Evolutionary conservation across 108 stramenopile species (phyloP).

Genomic region (Epithemia pelagica): DNA sequence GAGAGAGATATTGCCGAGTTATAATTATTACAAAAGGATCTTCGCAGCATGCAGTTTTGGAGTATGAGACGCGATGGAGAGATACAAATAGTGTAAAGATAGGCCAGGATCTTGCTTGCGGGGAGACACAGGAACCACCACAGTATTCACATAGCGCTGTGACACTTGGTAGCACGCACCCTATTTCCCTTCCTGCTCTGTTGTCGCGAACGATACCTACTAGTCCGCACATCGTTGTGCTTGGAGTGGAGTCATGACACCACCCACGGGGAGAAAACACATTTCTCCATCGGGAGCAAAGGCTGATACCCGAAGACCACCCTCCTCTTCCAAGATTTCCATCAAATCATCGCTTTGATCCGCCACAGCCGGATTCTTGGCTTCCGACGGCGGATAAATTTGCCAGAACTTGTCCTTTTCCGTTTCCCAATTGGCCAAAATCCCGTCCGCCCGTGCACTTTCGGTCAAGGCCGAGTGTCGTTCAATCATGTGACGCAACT

Average conservation of each 20-base stretch:
- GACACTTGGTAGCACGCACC: too few species aligned
- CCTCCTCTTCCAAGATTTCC: slow-evolving; percentile 9
- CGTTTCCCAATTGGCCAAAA: slow-evolving; percentile 84
- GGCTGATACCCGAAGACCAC: slow-evolving; percentile 67
- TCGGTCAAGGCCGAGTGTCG: slow-evolving; percentile 87
- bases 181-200: too few species aligned
- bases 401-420: slow-evolving; percentile 83
- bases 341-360: slow-evolving; percentile 23
- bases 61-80: too few species aligned
- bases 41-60: too few species aligned
- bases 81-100: too few species aligned
- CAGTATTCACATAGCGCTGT: too few species aligned
- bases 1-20: too few species aligned
- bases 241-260: slow-evolving; percentile 57
- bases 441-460: slow-evolving; percentile 73
- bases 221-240: slow-evolving; percentile 82
- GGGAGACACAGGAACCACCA: too few species aligned
- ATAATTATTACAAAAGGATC: too few species aligned
- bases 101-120: too few species aligned
- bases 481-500: slow-evolving; percentile 80
- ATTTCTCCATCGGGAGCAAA: slow-evolving; percentile 73
- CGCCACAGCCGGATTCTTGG: slow-evolving; percentile 44
- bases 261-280: slow-evolving; percentile 81
- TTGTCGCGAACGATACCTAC: too few species aligned
- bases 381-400: slow-evolving; percentile 83